Evolutionary conservation across 768 basidiomycete species (phyloP), one percentile per base, ranked within the genome.

Genomic region (Trametopsis cervina): DNA sequence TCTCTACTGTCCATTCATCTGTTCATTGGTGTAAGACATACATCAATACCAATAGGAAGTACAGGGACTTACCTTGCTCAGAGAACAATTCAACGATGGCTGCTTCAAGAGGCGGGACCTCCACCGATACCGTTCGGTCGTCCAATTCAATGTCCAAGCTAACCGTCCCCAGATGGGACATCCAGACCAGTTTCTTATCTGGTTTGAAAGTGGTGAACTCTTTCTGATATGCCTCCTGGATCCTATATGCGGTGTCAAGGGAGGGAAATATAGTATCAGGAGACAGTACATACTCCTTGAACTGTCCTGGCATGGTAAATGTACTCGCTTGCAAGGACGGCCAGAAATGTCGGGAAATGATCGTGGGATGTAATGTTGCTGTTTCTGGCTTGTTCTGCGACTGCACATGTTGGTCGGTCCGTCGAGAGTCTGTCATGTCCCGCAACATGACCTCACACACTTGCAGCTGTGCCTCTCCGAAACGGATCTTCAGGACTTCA

Each of bases 361-460:
- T 84, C 0, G 85, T 87, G 1, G 94, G 89, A 58, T 94, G 90
- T 33, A 33, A 7, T 33, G 9, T 33, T 7, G 15, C 29, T 33
- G 29, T 33, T 7, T 7, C 9, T 7, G 29, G 29, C 15, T 33
- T 33, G 29, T 74, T 74, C 59, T 88, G 81, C 0, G 81, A 74
- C 56, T 95, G 90, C 1, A 98, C 78, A 62, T 87, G 85, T n/a
- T 80, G 78, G 62, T 98, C 89, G 42, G 85, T 87, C 26, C 91
- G 78, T 58, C 82, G 85, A 35, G 95, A 96, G 64, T 98, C 93
- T 2, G 90, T 86, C 81, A 98, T 88, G 63, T 99, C 96, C 60
- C 83, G 89, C 60, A 98, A 69, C 96, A 99, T 98, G 46, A 99
- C 93, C 62, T 98, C 95, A 70, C 94, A 97, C 4, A 92, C 88